A percentile compares a stretch with the other conserved stretches of the same genome.
phyloP scores from a whole-genome alignment of 176 grass and related monocot species.

The Aegilops bicornis region DNA sequence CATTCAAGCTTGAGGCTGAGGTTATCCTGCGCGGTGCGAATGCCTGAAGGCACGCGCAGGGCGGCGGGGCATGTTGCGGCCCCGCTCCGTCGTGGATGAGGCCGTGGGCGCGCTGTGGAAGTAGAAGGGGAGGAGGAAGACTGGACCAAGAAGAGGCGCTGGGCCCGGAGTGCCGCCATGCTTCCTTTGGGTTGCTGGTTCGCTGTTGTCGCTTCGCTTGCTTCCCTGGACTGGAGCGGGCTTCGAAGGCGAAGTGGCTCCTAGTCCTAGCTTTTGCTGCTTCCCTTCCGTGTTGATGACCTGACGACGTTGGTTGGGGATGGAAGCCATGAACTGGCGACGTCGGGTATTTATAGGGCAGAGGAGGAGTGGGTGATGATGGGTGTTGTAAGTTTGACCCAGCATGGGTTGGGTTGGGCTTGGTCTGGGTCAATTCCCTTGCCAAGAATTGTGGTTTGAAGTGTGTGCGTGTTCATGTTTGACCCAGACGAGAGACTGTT shows the following conservation, averaged over 20 bases:
- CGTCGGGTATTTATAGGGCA: neutral
- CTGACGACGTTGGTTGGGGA: neutral
- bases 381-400: neutral
- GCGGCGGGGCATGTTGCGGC: neutral
- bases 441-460: too few relatives aligned
- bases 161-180: neutral
- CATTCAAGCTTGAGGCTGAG: neutral
- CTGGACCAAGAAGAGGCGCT: neutral
- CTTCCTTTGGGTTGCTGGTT: too few relatives aligned
- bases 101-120: neutral
- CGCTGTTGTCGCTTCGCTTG: neutral
- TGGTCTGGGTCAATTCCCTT: too few relatives aligned
- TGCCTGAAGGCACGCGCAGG: neutral
- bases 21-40: neutral
- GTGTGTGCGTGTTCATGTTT: too few relatives aligned
- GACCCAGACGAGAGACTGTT: too few relatives aligned
- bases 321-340: neutral
- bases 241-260: neutral
- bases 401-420: neutral
- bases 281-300: neutral
- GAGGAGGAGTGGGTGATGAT: neutral
- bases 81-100: neutral
- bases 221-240: neutral
- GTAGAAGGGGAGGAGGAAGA: neutral
- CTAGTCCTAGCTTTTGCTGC: neutral